Base-by-base conservation (phyloP, 352 stramenopile genomes). In the Pythium folliculosum region DNA sequence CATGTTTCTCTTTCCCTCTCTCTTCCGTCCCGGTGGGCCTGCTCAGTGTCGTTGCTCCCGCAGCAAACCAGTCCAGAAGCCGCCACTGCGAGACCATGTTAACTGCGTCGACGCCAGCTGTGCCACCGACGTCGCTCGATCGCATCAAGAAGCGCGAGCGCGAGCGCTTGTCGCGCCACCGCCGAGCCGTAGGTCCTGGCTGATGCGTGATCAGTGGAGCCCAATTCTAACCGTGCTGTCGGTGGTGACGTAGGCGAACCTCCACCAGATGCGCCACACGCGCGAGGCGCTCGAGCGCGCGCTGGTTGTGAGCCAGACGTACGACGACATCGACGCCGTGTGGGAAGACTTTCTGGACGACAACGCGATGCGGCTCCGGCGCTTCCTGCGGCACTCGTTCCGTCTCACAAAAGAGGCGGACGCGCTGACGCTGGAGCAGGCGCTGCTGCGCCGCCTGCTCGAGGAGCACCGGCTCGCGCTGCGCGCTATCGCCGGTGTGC, bases 321-420 rank as follows among this genome's bases (percentile, higher is more conserved):
- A 21, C 14, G 14, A 17, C 25, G 51, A 58, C 30, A 16, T 14
- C 7, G n/a, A 40, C 51, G 51, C 14, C 8, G 27, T 63, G 3
- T 64, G 57, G 57, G 45, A 55, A 14, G 57, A 59, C 22, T 66
- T 66, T 48, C 30, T 57, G 2, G 61, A 68, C 16, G 51, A 53
- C 3, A 32, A 61, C 4, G 23, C 52, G 5, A 44, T 37, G n/a
- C 50, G 40, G 1, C 19, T 56, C 19, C 61, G 50, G 12, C 13
- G 30, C 19, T 35, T 30, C 10, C 45, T 67, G 14, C 60, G 48
- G 12, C 44, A 19, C 0, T 27, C 54, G 35, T 6, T 47, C 2
- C 7, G 8, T 1, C 30, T 25, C 6, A 9, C 25, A 25, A 21
- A 40, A 2, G 35, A 59, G 16, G 13, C 17, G n/a, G 16, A 47